Conservation (phyloP, 2,329 filamentous ascomycete genomes). For the Tricladium varicosporioides region DNA sequence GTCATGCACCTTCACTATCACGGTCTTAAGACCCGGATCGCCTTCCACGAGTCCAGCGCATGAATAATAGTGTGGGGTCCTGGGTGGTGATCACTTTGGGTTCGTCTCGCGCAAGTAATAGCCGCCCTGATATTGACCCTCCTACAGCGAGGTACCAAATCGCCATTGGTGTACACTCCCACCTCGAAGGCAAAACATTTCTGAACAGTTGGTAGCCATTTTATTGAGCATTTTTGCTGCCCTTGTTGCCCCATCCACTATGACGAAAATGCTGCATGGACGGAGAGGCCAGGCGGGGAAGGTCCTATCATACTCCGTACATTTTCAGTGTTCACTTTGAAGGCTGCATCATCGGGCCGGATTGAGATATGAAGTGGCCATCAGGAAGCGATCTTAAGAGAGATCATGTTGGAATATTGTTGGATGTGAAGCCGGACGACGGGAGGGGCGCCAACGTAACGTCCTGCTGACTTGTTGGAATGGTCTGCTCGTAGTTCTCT, state of each 20-base stretch:
- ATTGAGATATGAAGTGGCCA: slow-evolving; percentile 6
- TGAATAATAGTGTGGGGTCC: neutral
- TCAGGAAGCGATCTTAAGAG: neutral
- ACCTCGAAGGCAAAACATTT: neutral
- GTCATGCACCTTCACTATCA: neutral
- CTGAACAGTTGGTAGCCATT: neutral
- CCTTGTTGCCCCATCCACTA: slow-evolving; percentile 8
- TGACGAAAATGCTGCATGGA: slow-evolving; percentile 19
- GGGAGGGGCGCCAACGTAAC: neutral
- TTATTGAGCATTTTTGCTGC: slow-evolving; percentile 5
- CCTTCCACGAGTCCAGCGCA: neutral
- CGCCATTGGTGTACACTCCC: neutral
- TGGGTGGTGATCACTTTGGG: neutral
- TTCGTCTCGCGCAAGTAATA: slow-evolving; percentile 6
- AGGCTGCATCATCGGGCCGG: slow-evolving; percentile 24
- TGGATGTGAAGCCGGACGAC: neutral
- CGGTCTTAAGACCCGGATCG: neutral
- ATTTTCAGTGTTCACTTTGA: neutral
- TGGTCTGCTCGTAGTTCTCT: neutral
- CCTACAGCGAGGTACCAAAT: neutral
- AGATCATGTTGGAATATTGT: slow-evolving; percentile 3
- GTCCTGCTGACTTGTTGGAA: neutral
- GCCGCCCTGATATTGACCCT: slow-evolving; percentile 10
- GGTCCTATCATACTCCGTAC: slow-evolving; percentile 19
- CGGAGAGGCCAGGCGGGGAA: slow-evolving; percentile 7